Conservation (phyloP, 2,329 filamentous ascomycete genomes). For the Beauveria sp. region DNA sequence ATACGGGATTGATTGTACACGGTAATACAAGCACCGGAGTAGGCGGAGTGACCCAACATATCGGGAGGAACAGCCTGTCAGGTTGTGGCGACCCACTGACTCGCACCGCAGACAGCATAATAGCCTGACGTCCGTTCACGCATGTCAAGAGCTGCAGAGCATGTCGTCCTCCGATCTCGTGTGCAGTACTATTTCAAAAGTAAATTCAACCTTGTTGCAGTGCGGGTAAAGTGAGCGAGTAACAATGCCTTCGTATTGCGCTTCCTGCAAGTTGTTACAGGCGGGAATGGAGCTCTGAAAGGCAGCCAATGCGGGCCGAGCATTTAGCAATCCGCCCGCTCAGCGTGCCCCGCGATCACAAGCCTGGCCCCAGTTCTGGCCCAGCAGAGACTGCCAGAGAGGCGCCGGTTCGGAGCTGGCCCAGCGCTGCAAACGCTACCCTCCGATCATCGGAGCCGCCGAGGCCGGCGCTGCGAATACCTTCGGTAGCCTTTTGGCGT, state of each 20-base stretch:
- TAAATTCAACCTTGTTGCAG: too few species aligned
- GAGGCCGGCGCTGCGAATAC: slow-evolving; percentile 7
- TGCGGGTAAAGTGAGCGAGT: too few species aligned
- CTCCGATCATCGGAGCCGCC: slow-evolving; percentile 25
- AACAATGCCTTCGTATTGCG: too few species aligned
- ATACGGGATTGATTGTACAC: too few species aligned
- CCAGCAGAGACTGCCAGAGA: not conserved
- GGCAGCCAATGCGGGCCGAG: slow-evolving; percentile 17
- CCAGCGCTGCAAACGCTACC: not conserved
- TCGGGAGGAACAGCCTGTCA: too few species aligned
- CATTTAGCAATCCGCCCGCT: slow-evolving; percentile 23
- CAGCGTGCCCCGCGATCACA: slow-evolving; percentile 16
- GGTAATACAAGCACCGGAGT: not conserved
- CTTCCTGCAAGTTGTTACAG: not conserved
- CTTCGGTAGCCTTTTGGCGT: not conserved
- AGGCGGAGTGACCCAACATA: not conserved
- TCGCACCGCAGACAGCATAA: not conserved
- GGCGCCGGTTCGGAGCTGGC: slow-evolving; percentile 19
- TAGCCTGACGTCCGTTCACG: too few species aligned
- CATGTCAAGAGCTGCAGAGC: too few species aligned
- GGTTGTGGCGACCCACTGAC: not conserved
- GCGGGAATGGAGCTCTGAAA: not conserved
- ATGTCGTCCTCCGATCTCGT: too few species aligned
- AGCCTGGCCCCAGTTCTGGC: not conserved
- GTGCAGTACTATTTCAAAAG: too few species aligned